A percentile compares a stretch with the other conserved stretches of the same genome.
These are phyloP conservation scores for Rhizopogon rudus DNA, from an alignment of 768 basidiomycete genomes.

Conservation along the genomic window DNA sequence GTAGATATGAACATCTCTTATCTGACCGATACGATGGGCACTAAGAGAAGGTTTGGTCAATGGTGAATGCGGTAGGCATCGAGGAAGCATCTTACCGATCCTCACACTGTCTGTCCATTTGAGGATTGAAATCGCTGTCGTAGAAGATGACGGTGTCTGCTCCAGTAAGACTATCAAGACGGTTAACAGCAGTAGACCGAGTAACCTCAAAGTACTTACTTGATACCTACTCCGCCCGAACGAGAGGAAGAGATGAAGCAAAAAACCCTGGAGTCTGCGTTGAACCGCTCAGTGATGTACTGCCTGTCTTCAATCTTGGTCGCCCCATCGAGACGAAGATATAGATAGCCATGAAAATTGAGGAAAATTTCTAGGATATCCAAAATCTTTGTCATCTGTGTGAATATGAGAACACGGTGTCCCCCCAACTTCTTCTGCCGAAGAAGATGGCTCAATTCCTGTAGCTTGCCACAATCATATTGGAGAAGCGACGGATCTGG, in stretches of 20 bases:
- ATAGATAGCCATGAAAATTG: slow-evolving; percentile 89
- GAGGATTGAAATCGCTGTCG: slow-evolving; percentile 95
- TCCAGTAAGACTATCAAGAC: slow-evolving; percentile 56
- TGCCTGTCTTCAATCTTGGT: slow-evolving; percentile 95
- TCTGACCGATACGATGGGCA: slow-evolving; percentile 98
- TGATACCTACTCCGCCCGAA: slow-evolving; percentile 89
- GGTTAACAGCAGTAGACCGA: slow-evolving; percentile 14
- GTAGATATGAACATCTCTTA: slow-evolving; percentile 94
- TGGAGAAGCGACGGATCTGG: slow-evolving; percentile 86
- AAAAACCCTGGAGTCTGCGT: slow-evolving; percentile 70
- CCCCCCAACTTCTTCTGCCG: slow-evolving; percentile 83
- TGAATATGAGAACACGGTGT: slow-evolving; percentile 91
- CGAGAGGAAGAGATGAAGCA: slow-evolving; percentile 87
- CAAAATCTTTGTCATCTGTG: slow-evolving; percentile 92
- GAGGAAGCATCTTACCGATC: slow-evolving; percentile 55
- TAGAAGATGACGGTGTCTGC: slow-evolving; percentile 98
- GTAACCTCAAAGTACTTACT: slow-evolving; percentile 46
- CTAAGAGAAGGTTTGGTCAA: slow-evolving; percentile 32
- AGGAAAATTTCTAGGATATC: slow-evolving; percentile 94
- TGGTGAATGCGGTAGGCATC: not conserved
- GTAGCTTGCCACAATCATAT: slow-evolving; percentile 95
- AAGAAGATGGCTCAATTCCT: slow-evolving; percentile 73
- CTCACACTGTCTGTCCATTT: slow-evolving; percentile 97
- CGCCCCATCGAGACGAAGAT: slow-evolving; percentile 90
- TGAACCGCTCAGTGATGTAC: slow-evolving; percentile 85